These are phyloP conservation scores for Xanthoconium separans DNA, from an alignment of 1,284 basidiomycete genomes.

Conservation along the genomic window DNA sequence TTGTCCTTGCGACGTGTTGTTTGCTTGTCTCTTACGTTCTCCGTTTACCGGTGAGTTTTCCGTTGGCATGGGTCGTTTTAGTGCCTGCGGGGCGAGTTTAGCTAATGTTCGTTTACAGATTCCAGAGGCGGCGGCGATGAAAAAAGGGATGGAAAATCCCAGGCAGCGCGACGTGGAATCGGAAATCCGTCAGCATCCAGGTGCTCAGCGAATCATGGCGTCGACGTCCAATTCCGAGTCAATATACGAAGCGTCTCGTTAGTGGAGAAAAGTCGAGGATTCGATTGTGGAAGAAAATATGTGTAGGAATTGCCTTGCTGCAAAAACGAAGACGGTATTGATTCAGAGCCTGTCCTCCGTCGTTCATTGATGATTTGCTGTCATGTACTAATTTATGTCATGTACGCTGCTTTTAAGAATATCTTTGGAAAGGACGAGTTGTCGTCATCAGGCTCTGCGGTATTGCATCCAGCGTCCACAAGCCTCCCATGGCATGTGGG, in stretches of 20 bases:
- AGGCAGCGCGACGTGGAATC: conserved; percentile 8
- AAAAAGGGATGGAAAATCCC: neutral
- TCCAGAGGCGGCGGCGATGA: conserved; percentile 3
- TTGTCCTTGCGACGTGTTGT: conserved; percentile 7
- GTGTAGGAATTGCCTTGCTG: too few relatives aligned
- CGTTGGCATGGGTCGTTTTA: neutral
- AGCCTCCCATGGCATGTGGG: too few relatives aligned
- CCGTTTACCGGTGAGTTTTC: conserved; percentile 10
- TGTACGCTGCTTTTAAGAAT: too few relatives aligned
- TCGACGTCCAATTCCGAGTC: neutral
- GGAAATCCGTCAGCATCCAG: neutral
- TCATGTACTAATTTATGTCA: too few relatives aligned
- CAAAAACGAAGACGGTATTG: too few relatives aligned
- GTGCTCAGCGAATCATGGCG: neutral
- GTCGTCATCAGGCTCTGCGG: too few relatives aligned
- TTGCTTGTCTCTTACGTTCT: conserved; percentile 6
- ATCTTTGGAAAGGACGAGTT: too few relatives aligned
- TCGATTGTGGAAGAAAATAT: too few relatives aligned
- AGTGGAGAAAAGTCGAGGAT: too few relatives aligned
- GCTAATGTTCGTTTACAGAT: conserved; percentile 4
- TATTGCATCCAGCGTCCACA: too few relatives aligned
- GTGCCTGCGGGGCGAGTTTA: neutral
- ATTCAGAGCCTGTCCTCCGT: too few relatives aligned
- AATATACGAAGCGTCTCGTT: neutral
- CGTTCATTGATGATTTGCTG: too few relatives aligned